Base-by-base conservation (phyloP, 2,329 filamentous ascomycete species). In the Aspergillus neotritici region DNA sequence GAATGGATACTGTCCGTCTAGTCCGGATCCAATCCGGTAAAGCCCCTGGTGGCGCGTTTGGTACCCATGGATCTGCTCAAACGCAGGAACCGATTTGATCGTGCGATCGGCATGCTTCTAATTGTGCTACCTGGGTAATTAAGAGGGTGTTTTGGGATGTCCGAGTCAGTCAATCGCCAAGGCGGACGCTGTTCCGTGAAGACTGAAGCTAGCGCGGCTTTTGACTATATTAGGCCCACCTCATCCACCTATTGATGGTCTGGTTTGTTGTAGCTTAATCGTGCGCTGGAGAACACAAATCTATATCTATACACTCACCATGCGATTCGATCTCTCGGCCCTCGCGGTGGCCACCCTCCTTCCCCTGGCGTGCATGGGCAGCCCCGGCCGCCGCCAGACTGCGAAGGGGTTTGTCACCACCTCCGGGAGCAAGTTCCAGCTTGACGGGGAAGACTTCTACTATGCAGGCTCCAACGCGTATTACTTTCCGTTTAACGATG, bases 391-490 rank as follows among this genome's bases (percentile, higher is more conserved):
- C 29, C 35, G 4, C 15, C 21, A 2, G 42, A 34, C 4, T 28
- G 38, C 4, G 3, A 32, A 29, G n/a, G 47, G 47, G 3, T 49
- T 49, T 13, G 47, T 49, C 5, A 49, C 43, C 8, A 47, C 44
- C 8, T 41, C 42, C 4, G 47, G 44, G 5, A 34, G 40, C 5
- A 49, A 49, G 17, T 51, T 51, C 43, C 38, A 48, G 17, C 31
- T 51, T 7, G 46, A 51, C 11, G 48, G 48, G 28, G 34, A 43
- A 21, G 47, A 44, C 21, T 49, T 49, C 28, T 51, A 51, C 31
- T 51, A 40, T n/a, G 43, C 48, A 0, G 48, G 48, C 5, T 48
- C 43, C 36, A 51, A 51, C 31, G 38, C 48, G 5, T 51, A 51
- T 11, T 51, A 44, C 17, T 46, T 51, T 10, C 48, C 48, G 1